A percentile compares a stretch with the other conserved stretches of the same genome.
Conservation (phyloP, 768 basidiomycete genomes). For the Pisolithus albus region DNA sequence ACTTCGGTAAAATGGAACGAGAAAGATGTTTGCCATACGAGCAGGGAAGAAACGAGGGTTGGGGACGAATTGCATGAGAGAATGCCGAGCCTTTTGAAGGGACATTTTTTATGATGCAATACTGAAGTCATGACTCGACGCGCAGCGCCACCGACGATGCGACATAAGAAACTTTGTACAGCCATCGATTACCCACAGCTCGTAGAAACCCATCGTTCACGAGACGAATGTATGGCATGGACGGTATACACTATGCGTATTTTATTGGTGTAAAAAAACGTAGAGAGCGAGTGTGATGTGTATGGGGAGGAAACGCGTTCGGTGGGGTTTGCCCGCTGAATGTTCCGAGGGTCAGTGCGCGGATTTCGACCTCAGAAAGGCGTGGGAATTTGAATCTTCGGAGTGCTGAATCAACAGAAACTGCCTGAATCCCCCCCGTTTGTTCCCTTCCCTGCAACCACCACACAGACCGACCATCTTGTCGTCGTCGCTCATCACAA, state of each 20-base stretch:
- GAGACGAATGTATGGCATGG: too few relatives aligned
- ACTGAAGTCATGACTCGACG: too few relatives aligned
- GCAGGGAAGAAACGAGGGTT: too few relatives aligned
- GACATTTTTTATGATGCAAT: too few relatives aligned
- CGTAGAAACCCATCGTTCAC: too few relatives aligned
- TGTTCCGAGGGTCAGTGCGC: constrained; percentile 1
- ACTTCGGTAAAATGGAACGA: too few relatives aligned
- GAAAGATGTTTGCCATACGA: too few relatives aligned
- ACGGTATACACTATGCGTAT: background rate
- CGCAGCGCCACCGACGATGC: too few relatives aligned
- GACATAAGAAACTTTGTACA: too few relatives aligned
- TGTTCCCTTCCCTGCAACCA: background rate
- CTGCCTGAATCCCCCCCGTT: background rate
- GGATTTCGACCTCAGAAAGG: background rate
- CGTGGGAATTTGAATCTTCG: constrained; percentile 2
- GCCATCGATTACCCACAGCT: too few relatives aligned
- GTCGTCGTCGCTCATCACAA: background rate
- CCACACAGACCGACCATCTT: background rate
- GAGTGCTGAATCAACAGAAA: background rate
- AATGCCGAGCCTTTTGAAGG: too few relatives aligned
- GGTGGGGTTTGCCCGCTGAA: background rate
- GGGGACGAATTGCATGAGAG: too few relatives aligned
- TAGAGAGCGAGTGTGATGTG: background rate
- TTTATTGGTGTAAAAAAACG: background rate
- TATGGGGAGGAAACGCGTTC: background rate